Percentiles rank a stretch among this genome's conserved stretches.
phyloP scores from a whole-genome alignment of 2,329 filamentous ascomycete genomes.

The Fusarium subtropicale region DNA sequence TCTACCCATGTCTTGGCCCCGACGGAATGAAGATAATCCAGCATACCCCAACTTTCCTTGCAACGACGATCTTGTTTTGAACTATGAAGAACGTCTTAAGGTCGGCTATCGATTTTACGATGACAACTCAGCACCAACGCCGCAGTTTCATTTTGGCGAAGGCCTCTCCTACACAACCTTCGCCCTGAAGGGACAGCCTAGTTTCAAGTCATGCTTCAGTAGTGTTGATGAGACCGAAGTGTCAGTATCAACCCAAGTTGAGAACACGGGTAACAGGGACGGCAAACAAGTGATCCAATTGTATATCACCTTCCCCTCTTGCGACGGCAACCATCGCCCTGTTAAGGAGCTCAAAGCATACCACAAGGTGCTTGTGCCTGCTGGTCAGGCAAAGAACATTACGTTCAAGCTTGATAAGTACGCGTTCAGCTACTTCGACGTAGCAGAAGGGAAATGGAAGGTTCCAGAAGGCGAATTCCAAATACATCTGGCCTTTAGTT shows the following conservation, averaged over 20 bases:
- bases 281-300: conserved; percentile 5
- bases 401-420: conserved; percentile 1
- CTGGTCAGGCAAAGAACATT: not conserved
- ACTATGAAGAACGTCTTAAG: conserved; percentile 9
- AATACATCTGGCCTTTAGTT: not conserved
- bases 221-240: accelerated
- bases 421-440: conserved; percentile 12
- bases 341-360: conserved; percentile 3
- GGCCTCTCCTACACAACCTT: conserved; percentile 12
- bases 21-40: conserved; percentile 6
- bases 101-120: conserved; percentile 13
- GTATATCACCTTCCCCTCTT: not conserved
- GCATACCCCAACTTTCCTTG: conserved; percentile 2
- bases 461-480: not conserved
- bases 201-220: accelerated
- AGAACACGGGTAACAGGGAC: not conserved
- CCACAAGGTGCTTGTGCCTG: not conserved
- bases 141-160: conserved; percentile 6
- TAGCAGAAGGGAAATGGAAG: not conserved
- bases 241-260: not conserved
- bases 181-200: not conserved
- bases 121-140: not conserved
- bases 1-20: conserved; percentile 4
- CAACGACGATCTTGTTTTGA: not conserved
- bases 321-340: not conserved